These are phyloP conservation scores for Cladosporium halotolerans DNA, from an alignment of 2,329 filamentous ascomycete genomes.

Conservation along the genomic window DNA sequence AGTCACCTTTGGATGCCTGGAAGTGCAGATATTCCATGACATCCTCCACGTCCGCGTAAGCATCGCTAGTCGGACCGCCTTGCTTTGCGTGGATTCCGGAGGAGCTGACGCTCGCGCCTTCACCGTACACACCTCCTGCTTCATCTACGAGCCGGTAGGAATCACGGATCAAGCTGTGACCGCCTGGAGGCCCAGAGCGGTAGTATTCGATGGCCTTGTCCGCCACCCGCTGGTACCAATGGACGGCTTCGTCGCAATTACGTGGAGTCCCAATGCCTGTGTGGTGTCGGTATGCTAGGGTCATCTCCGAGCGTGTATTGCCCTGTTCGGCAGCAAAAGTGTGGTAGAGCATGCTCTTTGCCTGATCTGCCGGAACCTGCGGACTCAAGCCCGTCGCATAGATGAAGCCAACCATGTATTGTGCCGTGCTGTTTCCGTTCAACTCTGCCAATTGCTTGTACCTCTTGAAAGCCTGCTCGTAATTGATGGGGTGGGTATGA, in stretches of 20 bases:
- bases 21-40: slow-evolving; percentile 90
- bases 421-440: slow-evolving; percentile 82
- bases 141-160: slow-evolving; percentile 85
- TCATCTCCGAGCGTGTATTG: slow-evolving; percentile 86
- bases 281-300: slow-evolving; percentile 78
- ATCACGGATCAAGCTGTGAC: slow-evolving; percentile 68
- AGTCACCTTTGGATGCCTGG: slow-evolving; percentile 82
- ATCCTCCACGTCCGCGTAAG: slow-evolving; percentile 82
- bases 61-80: slow-evolving; percentile 66
- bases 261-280: slow-evolving; percentile 77
- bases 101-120: slow-evolving; percentile 85
- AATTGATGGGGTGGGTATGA: slow-evolving; percentile 77
- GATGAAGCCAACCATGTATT: slow-evolving; percentile 93
- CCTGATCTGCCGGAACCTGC: slow-evolving; percentile 77
- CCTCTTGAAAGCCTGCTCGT: slow-evolving; percentile 69
- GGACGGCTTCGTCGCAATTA: slow-evolving; percentile 76
- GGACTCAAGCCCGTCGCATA: slow-evolving; percentile 87
- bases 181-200: slow-evolving; percentile 83
- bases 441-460: slow-evolving; percentile 71
- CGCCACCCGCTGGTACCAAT: slow-evolving; percentile 88
- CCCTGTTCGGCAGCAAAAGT: slow-evolving; percentile 84
- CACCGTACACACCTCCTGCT: slow-evolving; percentile 84
- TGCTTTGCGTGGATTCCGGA: slow-evolving; percentile 76
- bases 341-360: slow-evolving; percentile 86
- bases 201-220: slow-evolving; percentile 88